A percentile compares a stretch with the other conserved stretches of the same genome.
These are phyloP conservation scores for Solanum peruvianum DNA, from an alignment of 257 asterid species.

Conservation along the genomic window DNA sequence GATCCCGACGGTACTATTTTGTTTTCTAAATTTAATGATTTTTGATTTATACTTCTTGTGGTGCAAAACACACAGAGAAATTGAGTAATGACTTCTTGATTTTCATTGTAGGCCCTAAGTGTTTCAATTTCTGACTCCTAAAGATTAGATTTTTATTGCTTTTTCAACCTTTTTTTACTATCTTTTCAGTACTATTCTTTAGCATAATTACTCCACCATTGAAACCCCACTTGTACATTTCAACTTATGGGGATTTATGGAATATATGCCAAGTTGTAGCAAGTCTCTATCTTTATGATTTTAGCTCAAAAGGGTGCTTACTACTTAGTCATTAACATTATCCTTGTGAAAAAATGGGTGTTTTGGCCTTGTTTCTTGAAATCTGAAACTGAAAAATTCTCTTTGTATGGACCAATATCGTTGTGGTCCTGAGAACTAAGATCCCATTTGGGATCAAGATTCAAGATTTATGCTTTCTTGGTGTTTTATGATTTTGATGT, in stretches of 20 bases:
- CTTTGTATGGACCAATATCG: neutral
- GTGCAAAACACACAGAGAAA: neutral
- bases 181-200: neutral
- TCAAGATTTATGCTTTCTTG: neutral
- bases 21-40: neutral
- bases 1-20: neutral
- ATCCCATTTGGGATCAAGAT: neutral
- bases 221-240: neutral
- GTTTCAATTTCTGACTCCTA: neutral
- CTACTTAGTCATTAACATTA: neutral
- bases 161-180: neutral
- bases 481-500: neutral
- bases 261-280: neutral
- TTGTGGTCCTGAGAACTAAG: neutral
- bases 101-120: neutral
- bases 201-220: neutral
- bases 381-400: neutral
- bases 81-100: neutral
- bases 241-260: neutral
- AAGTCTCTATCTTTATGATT: neutral
- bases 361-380: neutral
- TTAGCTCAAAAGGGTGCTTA: neutral
- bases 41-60: neutral
- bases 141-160: neutral
- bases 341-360: neutral